phyloP scores from a whole-genome alignment of 73 alveolate genomes.

The Diophrys sp. region DNA sequence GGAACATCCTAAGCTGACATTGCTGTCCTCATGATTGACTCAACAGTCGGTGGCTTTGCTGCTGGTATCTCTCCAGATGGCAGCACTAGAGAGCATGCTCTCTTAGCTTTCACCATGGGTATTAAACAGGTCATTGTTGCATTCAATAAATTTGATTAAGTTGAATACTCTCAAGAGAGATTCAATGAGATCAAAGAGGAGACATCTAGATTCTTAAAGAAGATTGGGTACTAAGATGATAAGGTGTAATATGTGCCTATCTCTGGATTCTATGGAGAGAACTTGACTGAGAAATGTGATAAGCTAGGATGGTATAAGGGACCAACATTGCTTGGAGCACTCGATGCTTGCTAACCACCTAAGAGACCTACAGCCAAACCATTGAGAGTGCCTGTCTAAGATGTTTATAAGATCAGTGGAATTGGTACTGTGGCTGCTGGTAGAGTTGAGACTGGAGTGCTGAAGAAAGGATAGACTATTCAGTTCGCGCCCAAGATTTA shows the following conservation, averaged over 20 bases:
- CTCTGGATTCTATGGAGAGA: slow-evolving; percentile 95
- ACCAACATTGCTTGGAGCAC: slow-evolving; percentile 90
- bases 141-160: slow-evolving; percentile 93
- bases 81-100: slow-evolving; percentile 93
- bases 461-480: slow-evolving; percentile 89
- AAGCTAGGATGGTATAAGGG: slow-evolving; percentile 98
- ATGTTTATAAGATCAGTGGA: slow-evolving; percentile 92
- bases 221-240: slow-evolving; percentile 83
- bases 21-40: slow-evolving; percentile 86
- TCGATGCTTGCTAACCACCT: slow-evolving; percentile 90
- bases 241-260: slow-evolving; percentile 86
- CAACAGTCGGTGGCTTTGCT: slow-evolving; percentile 94
- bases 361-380: slow-evolving; percentile 92
- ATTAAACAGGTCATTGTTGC: slow-evolving; percentile 91
- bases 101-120: slow-evolving; percentile 95
- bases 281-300: slow-evolving; percentile 82
- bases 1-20: slow-evolving; percentile 96
- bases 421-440: slow-evolving; percentile 96
- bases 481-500: slow-evolving; percentile 85
- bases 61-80: slow-evolving; percentile 96
- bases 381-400: slow-evolving; percentile 92
- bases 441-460: slow-evolving; percentile 96
- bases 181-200: slow-evolving; percentile 89
- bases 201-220: slow-evolving; percentile 70
- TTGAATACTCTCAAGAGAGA: slow-evolving; percentile 77